Evolutionary conservation across 176 grass and related monocot species (phyloP).

Genomic region (Alopecurus myosuroides): DNA sequence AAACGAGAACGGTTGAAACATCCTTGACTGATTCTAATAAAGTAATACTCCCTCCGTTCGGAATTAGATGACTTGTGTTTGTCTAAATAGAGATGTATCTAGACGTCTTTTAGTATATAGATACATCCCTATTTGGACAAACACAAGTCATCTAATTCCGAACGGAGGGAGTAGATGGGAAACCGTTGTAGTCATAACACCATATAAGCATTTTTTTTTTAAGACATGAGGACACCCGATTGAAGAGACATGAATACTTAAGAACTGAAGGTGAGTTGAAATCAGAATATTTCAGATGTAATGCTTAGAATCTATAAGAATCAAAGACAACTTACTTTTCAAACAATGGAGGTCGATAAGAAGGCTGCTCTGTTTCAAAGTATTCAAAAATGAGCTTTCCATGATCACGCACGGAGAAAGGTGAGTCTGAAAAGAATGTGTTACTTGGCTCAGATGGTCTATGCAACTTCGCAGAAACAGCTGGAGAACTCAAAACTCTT

Average conservation of each 20-base stretch:
- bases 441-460: slow-evolving; percentile 20
- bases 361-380: slow-evolving; percentile 76
- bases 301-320: not conserved
- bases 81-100: too few species aligned
- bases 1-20: slow-evolving; percentile 10
- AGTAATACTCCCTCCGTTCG: too few species aligned
- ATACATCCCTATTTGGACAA: too few species aligned
- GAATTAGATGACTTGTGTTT: too few species aligned
- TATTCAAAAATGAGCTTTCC: slow-evolving; percentile 64
- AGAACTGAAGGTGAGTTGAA: not conserved
- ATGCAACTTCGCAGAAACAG: not conserved
- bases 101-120: too few species aligned
- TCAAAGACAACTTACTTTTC: slow-evolving; percentile 54
- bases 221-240: not conserved
- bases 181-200: not conserved
- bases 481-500: slow-evolving; percentile 23
- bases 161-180: too few species aligned
- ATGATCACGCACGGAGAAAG: slow-evolving; percentile 14
- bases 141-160: too few species aligned
- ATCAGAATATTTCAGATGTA: not conserved
- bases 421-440: slow-evolving; percentile 23
- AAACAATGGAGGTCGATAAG: slow-evolving; percentile 52
- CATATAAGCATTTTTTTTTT: slow-evolving; percentile 2
- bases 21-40: not conserved
- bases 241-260: slow-evolving; percentile 4